Percentiles rank a stretch among this genome's conserved stretches.
These are phyloP conservation scores for Passiflora organensis DNA, from an alignment of 345 rosid species.

Conservation along the genomic window DNA sequence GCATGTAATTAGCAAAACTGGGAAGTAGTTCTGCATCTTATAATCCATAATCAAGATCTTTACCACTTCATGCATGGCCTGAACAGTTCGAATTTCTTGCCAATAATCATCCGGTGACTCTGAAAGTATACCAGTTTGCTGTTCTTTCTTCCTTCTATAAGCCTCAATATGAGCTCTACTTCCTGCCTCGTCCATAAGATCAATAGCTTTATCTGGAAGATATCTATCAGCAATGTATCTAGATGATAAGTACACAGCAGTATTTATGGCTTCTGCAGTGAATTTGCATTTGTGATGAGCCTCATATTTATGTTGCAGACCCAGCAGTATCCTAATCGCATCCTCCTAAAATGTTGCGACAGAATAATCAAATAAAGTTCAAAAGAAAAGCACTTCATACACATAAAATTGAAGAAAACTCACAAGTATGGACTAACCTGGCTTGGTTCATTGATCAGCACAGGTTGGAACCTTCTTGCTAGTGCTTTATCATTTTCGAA, in stretches of 20 bases:
- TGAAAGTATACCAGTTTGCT: conserved; percentile 68
- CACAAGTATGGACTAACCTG: conserved; percentile 43
- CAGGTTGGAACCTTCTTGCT: conserved; percentile 94
- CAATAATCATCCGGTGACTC: conserved; percentile 87
- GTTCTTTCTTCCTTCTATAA: conserved; percentile 77
- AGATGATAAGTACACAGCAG: conserved; percentile 80
- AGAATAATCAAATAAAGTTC: conserved; percentile 20
- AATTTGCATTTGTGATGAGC: conserved; percentile 82
- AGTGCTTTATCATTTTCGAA: conserved; percentile 94
- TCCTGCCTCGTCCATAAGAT: conserved; percentile 97
- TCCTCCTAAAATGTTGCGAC: conserved; percentile 59
- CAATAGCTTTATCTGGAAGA: conserved; percentile 99
- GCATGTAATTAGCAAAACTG: background rate
- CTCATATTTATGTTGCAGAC: conserved; percentile 86
- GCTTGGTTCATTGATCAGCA: conserved; percentile 80
- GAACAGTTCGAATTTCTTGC: conserved; percentile 94
- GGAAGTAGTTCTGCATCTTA: no score
- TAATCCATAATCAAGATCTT: conserved; percentile 14
- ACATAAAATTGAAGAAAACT: conserved; percentile 8
- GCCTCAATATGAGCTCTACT: conserved; percentile 90
- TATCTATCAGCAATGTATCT: conserved; percentile 85
- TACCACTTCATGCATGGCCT: conserved; percentile 99
- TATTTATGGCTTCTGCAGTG: conserved; percentile 79
- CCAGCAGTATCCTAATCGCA: conserved; percentile 76
- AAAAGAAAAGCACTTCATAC: background rate